Evolutionary conservation across 179 eudicot species (phyloP).

Genomic region (Spinacia oleracea): DNA sequence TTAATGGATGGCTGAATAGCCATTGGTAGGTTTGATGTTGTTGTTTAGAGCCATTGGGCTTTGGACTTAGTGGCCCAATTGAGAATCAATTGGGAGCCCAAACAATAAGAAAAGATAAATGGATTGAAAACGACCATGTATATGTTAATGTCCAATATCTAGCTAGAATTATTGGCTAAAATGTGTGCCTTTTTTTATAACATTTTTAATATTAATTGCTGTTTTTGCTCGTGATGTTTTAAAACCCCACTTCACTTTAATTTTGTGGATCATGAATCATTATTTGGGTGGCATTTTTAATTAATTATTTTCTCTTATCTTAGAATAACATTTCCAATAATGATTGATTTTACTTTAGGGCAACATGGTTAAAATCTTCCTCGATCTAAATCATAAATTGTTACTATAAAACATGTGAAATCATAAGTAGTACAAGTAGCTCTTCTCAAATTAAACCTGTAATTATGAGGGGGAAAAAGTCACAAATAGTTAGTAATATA

Average conservation of each 20-base stretch:
- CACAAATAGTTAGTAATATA: no score
- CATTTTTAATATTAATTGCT: neutral
- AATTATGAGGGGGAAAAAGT: no score
- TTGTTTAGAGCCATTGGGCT: no score
- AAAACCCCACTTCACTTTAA: slow-evolving; percentile 2
- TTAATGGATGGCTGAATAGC: no score
- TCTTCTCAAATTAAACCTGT: no score
- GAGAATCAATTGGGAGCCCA: no score
- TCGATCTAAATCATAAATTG: no score
- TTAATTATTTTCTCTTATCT: neutral
- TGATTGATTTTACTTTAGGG: neutral
- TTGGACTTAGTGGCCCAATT: no score
- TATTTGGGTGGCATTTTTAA: neutral
- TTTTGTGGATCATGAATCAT: slow-evolving; percentile 2
- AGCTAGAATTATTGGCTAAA: neutral
- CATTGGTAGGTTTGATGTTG: no score
- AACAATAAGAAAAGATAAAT: neutral
- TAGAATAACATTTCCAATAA: neutral
- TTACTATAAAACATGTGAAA: no score
- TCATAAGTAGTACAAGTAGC: no score
- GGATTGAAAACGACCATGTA: slow-evolving; percentile 13
- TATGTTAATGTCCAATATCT: slow-evolving; percentile 9
- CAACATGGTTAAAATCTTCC: neutral
- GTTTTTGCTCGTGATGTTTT: slow-evolving; percentile 3
- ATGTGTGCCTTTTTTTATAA: neutral